Base-by-base conservation (phyloP, 1,139 yeast species). In the Sugiyamaella paludigena region DNA sequence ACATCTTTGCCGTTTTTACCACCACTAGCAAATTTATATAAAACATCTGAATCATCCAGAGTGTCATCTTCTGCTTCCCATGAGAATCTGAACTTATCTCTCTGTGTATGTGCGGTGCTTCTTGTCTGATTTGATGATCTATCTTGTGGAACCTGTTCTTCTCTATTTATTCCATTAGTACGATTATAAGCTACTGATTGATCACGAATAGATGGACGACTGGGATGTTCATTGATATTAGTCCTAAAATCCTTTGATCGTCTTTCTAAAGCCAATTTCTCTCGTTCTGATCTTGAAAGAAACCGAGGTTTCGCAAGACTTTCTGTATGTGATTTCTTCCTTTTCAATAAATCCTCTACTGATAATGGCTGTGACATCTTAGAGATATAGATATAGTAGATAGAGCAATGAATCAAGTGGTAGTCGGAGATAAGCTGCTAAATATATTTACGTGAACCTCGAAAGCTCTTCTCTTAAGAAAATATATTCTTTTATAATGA, bases 51-150 rank as follows among this genome's bases (percentile, higher is more conserved):
- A 1, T 68, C 70, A 0, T 59, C 59, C 0, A 79, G 62, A 0
- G 95, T 85, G 61, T 87, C 95, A 15, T 85, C 94, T 0, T 72
- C 70, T 1, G 70, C 72, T 50, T 77, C 75, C 95, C 96, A 87
- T 10, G 78, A 85, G 65, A 87, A 87, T 10, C 74, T 74, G 66
- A 84, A 85, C 57, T 75, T 76, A 48, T 49, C 51, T 9, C 28
- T 28, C 43, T 13, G 15, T 3, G 12, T n/a, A 32, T 57, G 43
- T 32, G 24, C 48, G 47, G 45, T 53, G 53, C 48, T 50, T 49
- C 36, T 50, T 51, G 28, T 37, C 44, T n/a, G 47, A 49, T 12
- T 31, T 15, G 7, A 40, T 41, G 13, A 37, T 33, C 19, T 48
- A 40, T 39, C 37, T 49, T 28, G 11, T 12, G 11, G 39, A 5